Conservation (phyloP, 2,329 filamentous ascomycete species). For the Beauveria brongniartii region DNA sequence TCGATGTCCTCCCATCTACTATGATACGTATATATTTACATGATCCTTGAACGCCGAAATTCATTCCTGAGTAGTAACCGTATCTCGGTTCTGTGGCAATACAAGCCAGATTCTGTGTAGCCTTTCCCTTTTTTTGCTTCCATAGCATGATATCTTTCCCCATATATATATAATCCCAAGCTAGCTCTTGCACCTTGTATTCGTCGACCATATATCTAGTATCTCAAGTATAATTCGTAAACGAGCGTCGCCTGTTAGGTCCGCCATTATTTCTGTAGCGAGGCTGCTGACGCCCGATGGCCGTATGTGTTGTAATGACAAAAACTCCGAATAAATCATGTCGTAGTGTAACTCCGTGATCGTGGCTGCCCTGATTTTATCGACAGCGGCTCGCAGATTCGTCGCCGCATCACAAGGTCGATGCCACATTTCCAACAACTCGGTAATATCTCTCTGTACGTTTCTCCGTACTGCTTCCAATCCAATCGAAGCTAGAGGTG, state of each 20-base stretch:
- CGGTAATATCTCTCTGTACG: background rate
- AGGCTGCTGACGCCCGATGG: background rate
- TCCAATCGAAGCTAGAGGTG: constrained; percentile 5
- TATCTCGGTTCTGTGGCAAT: constrained; percentile 4
- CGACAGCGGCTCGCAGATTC: background rate
- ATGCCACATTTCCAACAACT: constrained; percentile 1
- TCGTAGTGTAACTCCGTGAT: background rate
- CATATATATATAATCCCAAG: constrained; percentile 21
- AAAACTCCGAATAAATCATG: constrained; percentile 11
- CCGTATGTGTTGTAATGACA: constrained; percentile 1
- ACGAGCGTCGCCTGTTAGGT: background rate
- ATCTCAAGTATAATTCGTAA: constrained; percentile 20
- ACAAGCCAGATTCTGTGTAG: constrained; percentile 6
- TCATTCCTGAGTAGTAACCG: background rate
- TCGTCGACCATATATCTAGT: constrained; percentile 18
- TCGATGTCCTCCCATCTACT: constrained; percentile 13
- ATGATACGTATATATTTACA: constrained; percentile 18
- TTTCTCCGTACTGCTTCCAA: constrained; percentile 7
- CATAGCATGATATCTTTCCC: constrained; percentile 7
- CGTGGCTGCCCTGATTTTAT: background rate
- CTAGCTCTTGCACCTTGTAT: background rate
- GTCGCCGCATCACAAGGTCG: background rate
- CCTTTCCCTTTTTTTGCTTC: background rate
- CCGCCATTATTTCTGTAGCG: constrained; percentile 3
- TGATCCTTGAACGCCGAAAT: constrained; percentile 14